phyloP scores from a whole-genome alignment of 2,329 filamentous ascomycete genomes.

The Orbilia javanica region DNA sequence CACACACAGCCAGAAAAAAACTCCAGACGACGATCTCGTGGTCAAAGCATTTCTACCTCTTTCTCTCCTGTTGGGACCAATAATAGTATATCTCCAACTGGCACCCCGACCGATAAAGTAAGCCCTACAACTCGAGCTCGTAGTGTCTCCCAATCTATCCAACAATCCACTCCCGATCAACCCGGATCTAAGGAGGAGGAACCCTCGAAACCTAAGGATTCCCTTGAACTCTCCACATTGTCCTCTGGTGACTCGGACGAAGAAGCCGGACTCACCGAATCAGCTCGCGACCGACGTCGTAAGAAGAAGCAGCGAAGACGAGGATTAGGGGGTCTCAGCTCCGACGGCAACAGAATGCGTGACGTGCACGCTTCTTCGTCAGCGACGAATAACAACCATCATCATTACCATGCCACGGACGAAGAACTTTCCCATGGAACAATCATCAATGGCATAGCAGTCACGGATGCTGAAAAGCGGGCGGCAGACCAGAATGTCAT shows the following conservation, averaged over 20 bases:
- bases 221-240: slow-evolving; percentile 48
- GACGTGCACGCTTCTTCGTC: slow-evolving; percentile 70
- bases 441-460: slow-evolving; percentile 68
- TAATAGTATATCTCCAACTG: slow-evolving; percentile 26
- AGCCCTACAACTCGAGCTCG: slow-evolving; percentile 43
- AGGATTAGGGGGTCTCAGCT: slow-evolving; percentile 46
- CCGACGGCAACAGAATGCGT: slow-evolving; percentile 76
- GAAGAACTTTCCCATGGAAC: slow-evolving; percentile 51
- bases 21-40: slow-evolving; percentile 50
- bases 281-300: slow-evolving; percentile 74
- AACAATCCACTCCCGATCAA: slow-evolving; percentile 35
- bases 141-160: slow-evolving; percentile 36
- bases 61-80: slow-evolving; percentile 39
- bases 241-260: slow-evolving; percentile 72
- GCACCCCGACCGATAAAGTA: slow-evolving; percentile 43
- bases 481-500: slow-evolving; percentile 81
- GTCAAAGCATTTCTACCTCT: slow-evolving; percentile 54
- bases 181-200: slow-evolving; percentile 32
- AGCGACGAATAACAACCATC: slow-evolving; percentile 68
- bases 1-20: slow-evolving; percentile 26
- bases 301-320: slow-evolving; percentile 68
- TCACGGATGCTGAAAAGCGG: slow-evolving; percentile 73
- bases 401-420: slow-evolving; percentile 65
- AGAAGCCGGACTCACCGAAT: slow-evolving; percentile 83
- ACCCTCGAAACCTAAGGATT: slow-evolving; percentile 23